phyloP scores from a whole-genome alignment of 768 basidiomycete species.

The Leucosporidium scottii region DNA sequence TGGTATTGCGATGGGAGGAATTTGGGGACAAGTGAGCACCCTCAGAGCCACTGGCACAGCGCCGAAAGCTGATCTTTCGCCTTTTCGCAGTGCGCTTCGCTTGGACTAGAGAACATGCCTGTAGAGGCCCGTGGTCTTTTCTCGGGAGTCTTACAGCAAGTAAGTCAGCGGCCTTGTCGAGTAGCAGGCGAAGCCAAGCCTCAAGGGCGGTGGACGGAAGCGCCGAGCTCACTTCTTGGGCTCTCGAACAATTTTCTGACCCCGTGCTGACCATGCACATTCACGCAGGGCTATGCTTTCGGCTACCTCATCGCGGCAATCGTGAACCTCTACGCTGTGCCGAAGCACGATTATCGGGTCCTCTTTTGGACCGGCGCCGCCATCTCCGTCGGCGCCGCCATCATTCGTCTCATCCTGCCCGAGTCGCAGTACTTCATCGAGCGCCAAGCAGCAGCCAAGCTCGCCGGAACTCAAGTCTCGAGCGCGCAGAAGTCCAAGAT shows the following conservation, averaged over 20 bases:
- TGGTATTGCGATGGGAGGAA: slow-evolving; percentile 33
- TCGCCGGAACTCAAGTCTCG: slow-evolving; percentile 42
- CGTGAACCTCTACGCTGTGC: slow-evolving; percentile 61
- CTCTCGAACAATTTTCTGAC: neutral
- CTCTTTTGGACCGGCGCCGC: slow-evolving; percentile 21
- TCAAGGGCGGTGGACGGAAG: too few relatives aligned
- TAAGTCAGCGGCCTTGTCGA: too few relatives aligned
- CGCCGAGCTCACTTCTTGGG: neutral
- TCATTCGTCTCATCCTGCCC: slow-evolving; percentile 59
- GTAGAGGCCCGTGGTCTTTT: slow-evolving; percentile 67
- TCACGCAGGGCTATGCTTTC: slow-evolving; percentile 56
- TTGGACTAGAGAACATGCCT: slow-evolving; percentile 28
- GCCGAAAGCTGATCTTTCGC: neutral
- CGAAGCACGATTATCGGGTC: slow-evolving; percentile 39
- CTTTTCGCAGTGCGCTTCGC: neutral
- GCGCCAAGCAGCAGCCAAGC: slow-evolving; percentile 44
- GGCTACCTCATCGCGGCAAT: slow-evolving; percentile 79
- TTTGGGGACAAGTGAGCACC: slow-evolving; percentile 9
- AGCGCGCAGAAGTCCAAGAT: slow-evolving; percentile 50
- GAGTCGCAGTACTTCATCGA: slow-evolving; percentile 67
- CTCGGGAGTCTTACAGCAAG: slow-evolving; percentile 73
- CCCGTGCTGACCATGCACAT: neutral
- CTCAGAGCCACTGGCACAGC: too few relatives aligned
- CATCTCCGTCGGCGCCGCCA: slow-evolving; percentile 53
- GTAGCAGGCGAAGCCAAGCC: too few relatives aligned